phyloP scores from a whole-genome alignment of 2,329 filamentous ascomycete genomes.

The Orbilia blumenaviensis region DNA sequence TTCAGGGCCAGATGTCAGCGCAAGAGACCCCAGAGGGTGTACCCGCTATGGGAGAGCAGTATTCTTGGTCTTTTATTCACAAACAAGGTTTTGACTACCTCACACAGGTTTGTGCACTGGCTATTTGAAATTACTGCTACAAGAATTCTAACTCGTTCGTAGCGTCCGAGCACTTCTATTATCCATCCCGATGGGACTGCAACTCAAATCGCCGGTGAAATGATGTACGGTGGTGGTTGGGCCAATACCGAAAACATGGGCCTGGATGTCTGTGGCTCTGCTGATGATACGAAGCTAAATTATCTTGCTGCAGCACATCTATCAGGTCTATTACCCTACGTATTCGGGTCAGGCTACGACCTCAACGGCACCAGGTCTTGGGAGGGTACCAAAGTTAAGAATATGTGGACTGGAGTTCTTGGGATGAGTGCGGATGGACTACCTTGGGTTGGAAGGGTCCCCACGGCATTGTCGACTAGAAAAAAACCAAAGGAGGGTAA shows the following conservation, averaged over 20 bases:
- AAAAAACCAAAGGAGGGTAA: conserved; percentile 49
- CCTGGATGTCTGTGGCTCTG: conserved; percentile 64
- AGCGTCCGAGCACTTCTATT: conserved; percentile 23
- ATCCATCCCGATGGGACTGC: conserved; percentile 56
- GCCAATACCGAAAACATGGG: conserved; percentile 63
- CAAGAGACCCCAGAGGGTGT: conserved; percentile 62
- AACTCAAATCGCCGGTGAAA: conserved; percentile 60
- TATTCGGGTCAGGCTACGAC: conserved; percentile 61
- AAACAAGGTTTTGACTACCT: conserved; percentile 66
- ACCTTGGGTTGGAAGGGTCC: conserved; percentile 66
- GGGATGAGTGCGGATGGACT: conserved; percentile 65
- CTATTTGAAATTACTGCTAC: too few relatives aligned
- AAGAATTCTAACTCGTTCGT: not conserved
- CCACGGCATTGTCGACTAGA: conserved; percentile 56
- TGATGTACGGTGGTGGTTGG: conserved; percentile 69
- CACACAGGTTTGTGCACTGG: conserved; percentile 61
- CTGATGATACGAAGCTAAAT: conserved; percentile 64
- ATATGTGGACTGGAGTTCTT: conserved; percentile 66
- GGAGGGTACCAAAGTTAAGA: conserved; percentile 59
- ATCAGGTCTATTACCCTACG: conserved; percentile 62
- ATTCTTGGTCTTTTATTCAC: conserved; percentile 65
- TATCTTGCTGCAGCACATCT: conserved; percentile 61
- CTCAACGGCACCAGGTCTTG: conserved; percentile 50
- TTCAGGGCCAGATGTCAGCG: conserved; percentile 66
- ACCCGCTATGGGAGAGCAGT: conserved; percentile 58